These are phyloP conservation scores for Achlya hypogyna DNA, from an alignment of 352 stramenopile species.

Conservation along the genomic window DNA sequence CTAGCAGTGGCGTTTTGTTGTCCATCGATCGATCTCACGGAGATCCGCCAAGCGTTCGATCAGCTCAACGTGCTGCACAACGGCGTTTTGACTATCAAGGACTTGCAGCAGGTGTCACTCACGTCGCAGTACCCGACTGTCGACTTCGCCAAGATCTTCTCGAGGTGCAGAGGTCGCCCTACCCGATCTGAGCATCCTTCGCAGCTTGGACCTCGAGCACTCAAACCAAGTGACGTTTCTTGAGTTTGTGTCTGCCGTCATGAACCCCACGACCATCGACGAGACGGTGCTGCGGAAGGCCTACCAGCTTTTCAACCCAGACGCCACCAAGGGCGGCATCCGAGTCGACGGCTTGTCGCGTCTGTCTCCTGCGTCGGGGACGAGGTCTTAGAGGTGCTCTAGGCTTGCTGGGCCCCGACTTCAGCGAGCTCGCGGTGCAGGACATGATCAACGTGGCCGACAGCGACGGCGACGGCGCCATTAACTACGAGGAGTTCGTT, in stretches of 20 bases:
- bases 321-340: slow-evolving; percentile 44
- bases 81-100: slow-evolving; percentile 54
- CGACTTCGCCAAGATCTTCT: slow-evolving; percentile 54
- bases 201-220: slow-evolving; percentile 59
- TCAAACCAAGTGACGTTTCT: slow-evolving; percentile 67
- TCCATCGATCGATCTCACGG: slow-evolving; percentile 38
- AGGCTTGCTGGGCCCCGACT: slow-evolving; percentile 6
- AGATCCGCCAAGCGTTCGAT: slow-evolving; percentile 63
- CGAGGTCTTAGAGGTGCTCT: neutral
- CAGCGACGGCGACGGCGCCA: slow-evolving; percentile 6
- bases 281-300: slow-evolving; percentile 42
- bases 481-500: slow-evolving; percentile 20
- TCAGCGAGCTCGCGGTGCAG: neutral
- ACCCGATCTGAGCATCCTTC: neutral
- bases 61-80: slow-evolving; percentile 66
- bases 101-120: slow-evolving; percentile 37
- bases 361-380: slow-evolving; percentile 4
- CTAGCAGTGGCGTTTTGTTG: slow-evolving; percentile 68
- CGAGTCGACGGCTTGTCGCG: slow-evolving; percentile 41
- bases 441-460: slow-evolving; percentile 16
- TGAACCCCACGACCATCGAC: slow-evolving; percentile 51
- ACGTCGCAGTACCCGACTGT: slow-evolving; percentile 47
- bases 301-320: slow-evolving; percentile 55
- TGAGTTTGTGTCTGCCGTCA: slow-evolving; percentile 66
- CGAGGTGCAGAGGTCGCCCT: slow-evolving; percentile 26